Conservation (phyloP, 148 eudicot species). For the Linanthus parryae region DNA sequence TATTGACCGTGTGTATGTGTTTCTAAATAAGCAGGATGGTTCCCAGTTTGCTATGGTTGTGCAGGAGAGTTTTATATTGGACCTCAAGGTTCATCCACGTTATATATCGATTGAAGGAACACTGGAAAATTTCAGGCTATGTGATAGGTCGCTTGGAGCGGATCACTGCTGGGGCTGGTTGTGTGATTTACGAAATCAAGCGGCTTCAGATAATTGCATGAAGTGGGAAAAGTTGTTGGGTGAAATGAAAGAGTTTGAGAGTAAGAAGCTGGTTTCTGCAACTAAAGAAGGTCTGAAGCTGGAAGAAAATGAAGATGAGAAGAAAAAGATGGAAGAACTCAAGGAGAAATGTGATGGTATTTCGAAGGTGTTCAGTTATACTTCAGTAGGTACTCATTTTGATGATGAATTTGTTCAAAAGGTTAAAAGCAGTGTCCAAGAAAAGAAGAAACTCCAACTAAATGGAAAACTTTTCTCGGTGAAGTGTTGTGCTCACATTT, state of each 20-base stretch:
- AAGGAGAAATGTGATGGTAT: too few relatives aligned
- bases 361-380: too few relatives aligned
- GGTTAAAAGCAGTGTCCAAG: background rate
- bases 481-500: background rate
- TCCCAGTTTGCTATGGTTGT: constrained; percentile 90
- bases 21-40: constrained; percentile 87
- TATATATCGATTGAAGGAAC: constrained; percentile 79
- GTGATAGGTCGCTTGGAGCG: constrained; percentile 77
- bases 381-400: background rate
- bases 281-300: too few relatives aligned
- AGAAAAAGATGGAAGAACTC: too few relatives aligned
- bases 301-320: too few relatives aligned
- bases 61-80: constrained; percentile 86
- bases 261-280: too few relatives aligned
- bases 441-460: background rate
- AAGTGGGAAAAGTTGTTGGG: too few relatives aligned
- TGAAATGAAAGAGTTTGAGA: too few relatives aligned
- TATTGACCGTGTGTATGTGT: constrained; percentile 75
- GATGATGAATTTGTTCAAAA: background rate
- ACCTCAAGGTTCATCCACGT: constrained; percentile 93
- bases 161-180: constrained; percentile 93
- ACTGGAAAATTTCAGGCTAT: constrained; percentile 80
- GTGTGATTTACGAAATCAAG: constrained; percentile 88
- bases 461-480: too few relatives aligned
- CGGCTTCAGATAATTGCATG: too few relatives aligned